A percentile compares a stretch with the other conserved stretches of the same genome.
These are phyloP conservation scores for Cercis canadensis DNA, from an alignment of 306 rosid genomes.

Conservation along the genomic window DNA sequence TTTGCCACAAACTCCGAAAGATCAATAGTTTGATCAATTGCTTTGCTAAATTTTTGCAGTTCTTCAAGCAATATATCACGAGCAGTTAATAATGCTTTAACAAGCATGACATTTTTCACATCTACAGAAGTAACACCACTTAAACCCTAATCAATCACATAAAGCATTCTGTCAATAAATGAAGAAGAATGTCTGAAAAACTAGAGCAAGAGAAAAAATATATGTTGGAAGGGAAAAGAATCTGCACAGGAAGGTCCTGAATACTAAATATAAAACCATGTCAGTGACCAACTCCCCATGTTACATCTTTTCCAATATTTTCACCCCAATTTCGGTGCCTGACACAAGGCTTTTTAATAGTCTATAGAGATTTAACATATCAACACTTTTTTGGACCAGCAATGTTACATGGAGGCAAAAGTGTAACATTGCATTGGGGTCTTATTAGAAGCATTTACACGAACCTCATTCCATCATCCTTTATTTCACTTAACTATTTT, in stretches of 20 bases:
- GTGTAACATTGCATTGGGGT: no score
- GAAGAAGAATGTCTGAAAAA: slow-evolving; percentile 27
- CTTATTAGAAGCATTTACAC: neutral
- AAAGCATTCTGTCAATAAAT: slow-evolving; percentile 45
- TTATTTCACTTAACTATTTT: neutral
- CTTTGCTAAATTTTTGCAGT: slow-evolving; percentile 69
- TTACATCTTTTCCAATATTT: slow-evolving; percentile 8
- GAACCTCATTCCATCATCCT: neutral
- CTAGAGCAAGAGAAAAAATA: slow-evolving; percentile 8
- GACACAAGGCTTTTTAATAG: neutral
- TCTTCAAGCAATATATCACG: slow-evolving; percentile 82
- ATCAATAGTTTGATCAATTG: slow-evolving; percentile 62
- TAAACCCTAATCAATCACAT: slow-evolving; percentile 52
- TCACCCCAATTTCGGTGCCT: slow-evolving; percentile 13
- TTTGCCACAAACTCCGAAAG: slow-evolving; percentile 68
- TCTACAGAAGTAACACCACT: slow-evolving; percentile 51
- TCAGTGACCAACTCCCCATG: no score
- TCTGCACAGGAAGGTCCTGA: neutral
- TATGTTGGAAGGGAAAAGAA: neutral
- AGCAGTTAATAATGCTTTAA: slow-evolving; percentile 70
- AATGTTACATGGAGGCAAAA: no score
- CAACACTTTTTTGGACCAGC: no score
- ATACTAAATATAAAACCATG: slow-evolving; percentile 10
- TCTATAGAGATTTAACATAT: no score
- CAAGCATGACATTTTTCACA: slow-evolving; percentile 52